Evolutionary conservation across 208 protist genomes (phyloP).

Genomic region (Trypanosoma cruzi): DNA sequence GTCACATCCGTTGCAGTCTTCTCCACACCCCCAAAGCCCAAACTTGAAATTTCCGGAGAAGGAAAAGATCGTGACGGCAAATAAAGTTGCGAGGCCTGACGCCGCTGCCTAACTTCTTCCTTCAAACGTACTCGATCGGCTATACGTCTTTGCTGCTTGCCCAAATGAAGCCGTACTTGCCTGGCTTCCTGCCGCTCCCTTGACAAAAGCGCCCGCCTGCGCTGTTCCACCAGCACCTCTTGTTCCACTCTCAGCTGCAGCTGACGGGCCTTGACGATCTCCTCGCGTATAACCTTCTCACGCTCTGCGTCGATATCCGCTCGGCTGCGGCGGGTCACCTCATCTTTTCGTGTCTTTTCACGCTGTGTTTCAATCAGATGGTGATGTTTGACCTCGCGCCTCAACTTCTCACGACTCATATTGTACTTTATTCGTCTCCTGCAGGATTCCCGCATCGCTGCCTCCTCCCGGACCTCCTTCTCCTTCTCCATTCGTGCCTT

Average conservation of each 20-base stretch:
- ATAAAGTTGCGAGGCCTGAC: background rate
- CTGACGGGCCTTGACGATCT: constrained; percentile 12
- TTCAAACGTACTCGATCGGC: constrained; percentile 3
- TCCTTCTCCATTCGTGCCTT: constrained; percentile 6
- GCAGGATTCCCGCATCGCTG: constrained; percentile 8
- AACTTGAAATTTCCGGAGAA: background rate
- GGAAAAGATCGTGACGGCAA: background rate
- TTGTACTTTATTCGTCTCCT: constrained; percentile 1
- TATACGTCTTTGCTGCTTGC: constrained; percentile 22
- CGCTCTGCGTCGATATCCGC: constrained; percentile 14
- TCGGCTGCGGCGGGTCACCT: background rate
- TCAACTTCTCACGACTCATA: background rate
- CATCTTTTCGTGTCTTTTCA: background rate
- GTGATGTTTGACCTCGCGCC: background rate
- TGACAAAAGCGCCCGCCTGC: background rate
- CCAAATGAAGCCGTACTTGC: constrained; percentile 8
- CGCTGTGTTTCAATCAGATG: background rate
- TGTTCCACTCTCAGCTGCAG: constrained; percentile 12
- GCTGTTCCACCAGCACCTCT: constrained; percentile 14
- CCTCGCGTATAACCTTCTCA: constrained; percentile 11
- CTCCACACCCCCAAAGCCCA: background rate
- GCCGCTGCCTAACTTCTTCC: constrained; percentile 5
- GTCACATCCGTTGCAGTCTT: background rate
- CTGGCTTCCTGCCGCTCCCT: constrained; percentile 1
- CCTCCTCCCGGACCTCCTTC: constrained; percentile 10